Percentiles rank a stretch among this genome's conserved stretches.
phyloP scores from a whole-genome alignment of 768 basidiomycete species.

The Boletus pseudo-olivaceus region DNA sequence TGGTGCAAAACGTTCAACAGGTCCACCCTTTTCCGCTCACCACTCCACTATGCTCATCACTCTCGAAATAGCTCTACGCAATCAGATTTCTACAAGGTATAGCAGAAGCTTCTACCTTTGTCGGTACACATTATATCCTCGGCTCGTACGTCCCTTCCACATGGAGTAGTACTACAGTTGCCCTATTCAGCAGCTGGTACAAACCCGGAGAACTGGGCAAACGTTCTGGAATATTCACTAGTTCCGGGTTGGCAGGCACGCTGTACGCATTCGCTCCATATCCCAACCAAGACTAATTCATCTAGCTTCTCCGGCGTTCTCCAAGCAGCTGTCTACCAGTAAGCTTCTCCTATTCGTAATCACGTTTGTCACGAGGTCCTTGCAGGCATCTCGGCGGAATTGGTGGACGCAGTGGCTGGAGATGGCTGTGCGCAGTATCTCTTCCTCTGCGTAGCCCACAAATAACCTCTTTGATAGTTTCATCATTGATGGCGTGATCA shows the following conservation, averaged over 20 bases:
- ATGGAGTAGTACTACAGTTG: neutral
- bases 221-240: constrained; percentile 69
- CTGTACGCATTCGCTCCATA: constrained; percentile 37
- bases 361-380: neutral
- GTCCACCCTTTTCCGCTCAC: constrained; percentile 25
- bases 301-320: constrained; percentile 61
- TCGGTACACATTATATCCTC: constrained; percentile 69
- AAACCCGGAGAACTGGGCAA: constrained; percentile 67
- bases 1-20: constrained; percentile 53
- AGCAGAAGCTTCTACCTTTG: constrained; percentile 73
- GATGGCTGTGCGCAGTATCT: constrained; percentile 49
- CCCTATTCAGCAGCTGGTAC: constrained; percentile 51
- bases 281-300: neutral
- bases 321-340: constrained; percentile 62
- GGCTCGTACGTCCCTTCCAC: constrained; percentile 50
- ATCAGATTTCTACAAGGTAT: constrained; percentile 74
- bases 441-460: neutral
- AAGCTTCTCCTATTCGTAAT: constrained; percentile 10
- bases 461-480: constrained; percentile 38
- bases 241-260: constrained; percentile 57
- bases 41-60: neutral
- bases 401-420: constrained; percentile 59
- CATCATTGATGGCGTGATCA: constrained; percentile 69
- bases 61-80: constrained; percentile 48
- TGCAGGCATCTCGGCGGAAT: constrained; percentile 47